Evolutionary conservation across 192 early-diverging fungal species (phyloP).

Genomic region (Podila verticillata): DNA sequence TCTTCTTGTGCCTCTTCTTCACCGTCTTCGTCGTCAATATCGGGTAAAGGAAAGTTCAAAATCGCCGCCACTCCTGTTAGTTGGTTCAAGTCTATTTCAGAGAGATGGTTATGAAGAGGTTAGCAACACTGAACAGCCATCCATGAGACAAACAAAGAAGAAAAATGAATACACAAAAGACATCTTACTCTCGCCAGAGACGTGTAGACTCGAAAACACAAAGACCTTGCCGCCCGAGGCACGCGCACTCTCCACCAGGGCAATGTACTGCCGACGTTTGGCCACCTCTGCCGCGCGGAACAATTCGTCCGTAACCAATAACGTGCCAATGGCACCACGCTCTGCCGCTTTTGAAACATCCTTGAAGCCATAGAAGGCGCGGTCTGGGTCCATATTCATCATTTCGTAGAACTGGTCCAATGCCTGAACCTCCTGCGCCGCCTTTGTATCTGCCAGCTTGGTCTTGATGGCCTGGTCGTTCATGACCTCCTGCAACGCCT

Average conservation of each 20-base stretch:
- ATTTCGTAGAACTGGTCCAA: conserved; percentile 91
- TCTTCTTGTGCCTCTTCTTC: conserved; percentile 48
- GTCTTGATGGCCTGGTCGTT: conserved; percentile 82
- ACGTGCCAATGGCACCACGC: conserved; percentile 84
- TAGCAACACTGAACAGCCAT: not conserved
- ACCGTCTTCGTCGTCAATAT: conserved; percentile 78
- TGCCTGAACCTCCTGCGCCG: conserved; percentile 82
- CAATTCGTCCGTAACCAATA: conserved; percentile 93
- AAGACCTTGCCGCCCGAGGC: conserved; percentile 79
- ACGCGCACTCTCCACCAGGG: conserved; percentile 85
- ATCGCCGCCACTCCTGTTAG: conserved; percentile 96
- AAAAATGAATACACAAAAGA: not conserved
- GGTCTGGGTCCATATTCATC: conserved; percentile 88
- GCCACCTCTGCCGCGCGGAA: conserved; percentile 90
- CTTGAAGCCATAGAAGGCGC: conserved; percentile 92
- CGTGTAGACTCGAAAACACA: conserved; percentile 93
- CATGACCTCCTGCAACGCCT: conserved; percentile 94
- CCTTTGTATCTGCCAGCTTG: conserved; percentile 92
- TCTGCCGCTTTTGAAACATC: conserved; percentile 89
- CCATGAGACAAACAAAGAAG: not conserved
- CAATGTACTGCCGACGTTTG: conserved; percentile 87
- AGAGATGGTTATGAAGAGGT: not conserved
- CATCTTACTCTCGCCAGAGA: conserved; percentile 89
- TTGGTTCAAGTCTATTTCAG: conserved; percentile 81
- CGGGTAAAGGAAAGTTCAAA: conserved; percentile 89